These are phyloP conservation scores for Cladosporium sp. DNA, from an alignment of 2,329 filamentous ascomycete genomes.

Conservation along the genomic window DNA sequence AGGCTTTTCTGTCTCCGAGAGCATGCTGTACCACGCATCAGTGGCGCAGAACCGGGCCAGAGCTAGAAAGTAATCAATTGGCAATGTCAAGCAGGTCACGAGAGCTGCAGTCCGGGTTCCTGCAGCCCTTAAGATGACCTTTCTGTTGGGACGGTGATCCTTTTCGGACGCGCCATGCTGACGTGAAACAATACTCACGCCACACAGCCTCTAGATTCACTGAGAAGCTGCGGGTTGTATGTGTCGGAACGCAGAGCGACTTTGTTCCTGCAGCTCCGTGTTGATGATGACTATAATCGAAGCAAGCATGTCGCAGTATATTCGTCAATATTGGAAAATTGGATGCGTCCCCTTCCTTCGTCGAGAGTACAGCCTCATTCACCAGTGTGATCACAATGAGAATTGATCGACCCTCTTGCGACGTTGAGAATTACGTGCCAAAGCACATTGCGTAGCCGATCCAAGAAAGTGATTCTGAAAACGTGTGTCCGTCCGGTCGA, in stretches of 20 bases:
- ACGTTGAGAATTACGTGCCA: not conserved
- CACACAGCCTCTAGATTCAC: not conserved
- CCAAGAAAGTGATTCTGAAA: not conserved
- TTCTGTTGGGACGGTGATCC: not conserved
- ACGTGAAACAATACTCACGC: not conserved
- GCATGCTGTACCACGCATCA: not conserved
- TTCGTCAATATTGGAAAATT: not conserved
- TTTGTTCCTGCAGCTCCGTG: not conserved
- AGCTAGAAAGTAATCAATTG: not conserved
- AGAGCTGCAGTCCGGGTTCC: slow-evolving; percentile 13
- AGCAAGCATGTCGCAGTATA: not conserved
- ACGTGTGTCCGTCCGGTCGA: not conserved
- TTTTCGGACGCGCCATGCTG: not conserved
- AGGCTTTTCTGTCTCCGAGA: slow-evolving; percentile 5
- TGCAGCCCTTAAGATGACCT: not conserved
- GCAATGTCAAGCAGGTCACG: not conserved
- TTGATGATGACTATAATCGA: not conserved
- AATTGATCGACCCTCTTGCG: not conserved
- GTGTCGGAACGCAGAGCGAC: not conserved
- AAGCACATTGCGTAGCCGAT: not conserved
- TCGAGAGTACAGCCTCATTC: not conserved
- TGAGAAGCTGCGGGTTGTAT: not conserved
- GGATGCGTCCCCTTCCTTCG: not conserved
- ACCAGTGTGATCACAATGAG: not conserved
- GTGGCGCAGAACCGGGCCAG: not conserved